phyloP scores from a whole-genome alignment of 805 yeast species.

The Wickerhamomyces pijperi region DNA sequence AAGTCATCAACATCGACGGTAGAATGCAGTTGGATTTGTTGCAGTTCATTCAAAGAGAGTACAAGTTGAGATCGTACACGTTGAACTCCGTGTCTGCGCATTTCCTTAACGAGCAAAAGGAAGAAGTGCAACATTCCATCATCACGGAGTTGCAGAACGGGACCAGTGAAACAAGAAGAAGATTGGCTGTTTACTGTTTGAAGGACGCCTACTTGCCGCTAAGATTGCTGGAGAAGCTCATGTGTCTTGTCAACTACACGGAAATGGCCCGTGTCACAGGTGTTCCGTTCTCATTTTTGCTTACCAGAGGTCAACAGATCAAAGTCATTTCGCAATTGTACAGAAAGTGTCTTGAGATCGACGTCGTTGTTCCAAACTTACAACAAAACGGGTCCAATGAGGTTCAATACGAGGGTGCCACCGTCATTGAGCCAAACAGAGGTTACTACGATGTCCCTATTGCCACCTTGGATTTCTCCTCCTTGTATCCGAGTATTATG shows the following conservation, averaged over 20 bases:
- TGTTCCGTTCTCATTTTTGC: slow-evolving; percentile 84
- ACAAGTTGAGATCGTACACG: slow-evolving; percentile 88
- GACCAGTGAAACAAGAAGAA: slow-evolving; percentile 79
- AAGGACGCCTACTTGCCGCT: slow-evolving; percentile 93
- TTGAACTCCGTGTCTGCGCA: slow-evolving; percentile 92
- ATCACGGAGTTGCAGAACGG: slow-evolving; percentile 94
- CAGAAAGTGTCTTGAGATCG: slow-evolving; percentile 81
- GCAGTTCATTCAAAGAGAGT: slow-evolving; percentile 90
- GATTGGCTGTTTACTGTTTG: slow-evolving; percentile 93
- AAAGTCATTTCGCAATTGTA: slow-evolving; percentile 93
- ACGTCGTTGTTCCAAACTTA: slow-evolving; percentile 85
- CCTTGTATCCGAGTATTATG: slow-evolving; percentile 96
- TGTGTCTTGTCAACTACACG: slow-evolving; percentile 94
- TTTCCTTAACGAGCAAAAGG: slow-evolving; percentile 90
- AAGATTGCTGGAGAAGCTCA: slow-evolving; percentile 78
- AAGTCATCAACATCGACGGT: slow-evolving; percentile 87
- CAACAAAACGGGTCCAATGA: slow-evolving; percentile 67
- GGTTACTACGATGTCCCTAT: slow-evolving; percentile 97
- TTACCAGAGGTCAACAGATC: slow-evolving; percentile 93
- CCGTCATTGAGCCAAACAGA: slow-evolving; percentile 92
- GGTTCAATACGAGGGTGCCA: slow-evolving; percentile 96
- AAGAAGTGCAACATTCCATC: slow-evolving; percentile 95
- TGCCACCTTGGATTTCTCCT: slow-evolving; percentile 95
- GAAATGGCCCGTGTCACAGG: slow-evolving; percentile 99
- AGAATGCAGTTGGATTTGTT: slow-evolving; percentile 89